Evolutionary conservation across 2,329 filamentous ascomycete species (phyloP).

Genomic region (Plectosphaerella cucumerina): DNA sequence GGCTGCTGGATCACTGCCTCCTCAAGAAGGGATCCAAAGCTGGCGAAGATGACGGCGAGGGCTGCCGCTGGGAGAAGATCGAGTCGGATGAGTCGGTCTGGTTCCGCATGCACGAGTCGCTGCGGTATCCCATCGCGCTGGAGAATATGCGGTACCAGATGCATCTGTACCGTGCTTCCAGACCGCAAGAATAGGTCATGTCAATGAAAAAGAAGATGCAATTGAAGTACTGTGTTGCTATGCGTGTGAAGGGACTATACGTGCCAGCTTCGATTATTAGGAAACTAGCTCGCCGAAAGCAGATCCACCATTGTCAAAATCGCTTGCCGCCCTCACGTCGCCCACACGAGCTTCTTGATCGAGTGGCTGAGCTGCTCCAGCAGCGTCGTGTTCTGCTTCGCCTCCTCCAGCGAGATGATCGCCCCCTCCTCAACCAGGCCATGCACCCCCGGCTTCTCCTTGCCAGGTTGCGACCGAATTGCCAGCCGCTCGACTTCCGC

Average conservation of each 20-base stretch:
- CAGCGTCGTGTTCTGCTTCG: constrained; percentile 80
- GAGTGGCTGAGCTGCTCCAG: constrained; percentile 85
- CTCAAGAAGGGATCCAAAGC: constrained; percentile 33
- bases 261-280: too few relatives aligned
- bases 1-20: constrained; percentile 81
- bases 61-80: constrained; percentile 66
- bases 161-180: constrained; percentile 63
- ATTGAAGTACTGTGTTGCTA: not conserved
- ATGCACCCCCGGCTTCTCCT: constrained; percentile 34
- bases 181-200: constrained; percentile 2
- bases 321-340: constrained; percentile 14
- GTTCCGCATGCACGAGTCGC: constrained; percentile 67
- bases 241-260: too few relatives aligned
- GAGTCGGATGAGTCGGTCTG: constrained; percentile 74
- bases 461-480: constrained; percentile 37
- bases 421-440: constrained; percentile 55
- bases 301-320: too few relatives aligned
- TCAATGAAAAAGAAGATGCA: constrained; percentile 2
- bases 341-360: constrained; percentile 93
- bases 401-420: constrained; percentile 80
- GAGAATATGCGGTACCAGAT: constrained; percentile 96
- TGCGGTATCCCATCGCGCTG: constrained; percentile 78
- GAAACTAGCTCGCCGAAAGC: not conserved
- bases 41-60: constrained; percentile 19
- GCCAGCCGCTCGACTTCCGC: constrained; percentile 71